Evolutionary conservation across 208 protist species (phyloP).

Genomic region (Crithidia mellificae): DNA sequence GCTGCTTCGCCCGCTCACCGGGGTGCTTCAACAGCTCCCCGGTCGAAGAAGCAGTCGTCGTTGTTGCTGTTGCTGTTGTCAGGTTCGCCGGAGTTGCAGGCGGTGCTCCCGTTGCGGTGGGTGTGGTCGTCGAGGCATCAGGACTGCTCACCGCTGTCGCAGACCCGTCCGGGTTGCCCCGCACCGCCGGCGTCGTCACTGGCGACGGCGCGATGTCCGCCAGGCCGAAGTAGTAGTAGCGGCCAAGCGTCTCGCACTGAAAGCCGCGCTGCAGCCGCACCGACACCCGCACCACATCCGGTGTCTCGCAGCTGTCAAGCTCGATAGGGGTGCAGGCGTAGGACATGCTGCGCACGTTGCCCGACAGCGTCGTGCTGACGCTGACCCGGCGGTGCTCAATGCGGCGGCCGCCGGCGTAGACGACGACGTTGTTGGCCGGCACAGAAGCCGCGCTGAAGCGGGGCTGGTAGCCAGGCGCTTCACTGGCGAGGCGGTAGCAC

Average conservation of each 20-base stretch:
- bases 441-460: conserved; percentile 32
- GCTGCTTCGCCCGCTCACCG: conserved; percentile 47
- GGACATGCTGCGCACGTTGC: conserved; percentile 34
- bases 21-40: conserved; percentile 44
- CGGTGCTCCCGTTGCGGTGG: no score
- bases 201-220: conserved; percentile 35
- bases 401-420: conserved; percentile 30
- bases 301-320: conserved; percentile 50
- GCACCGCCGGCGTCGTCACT: conserved; percentile 8
- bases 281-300: conserved; percentile 72
- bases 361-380: conserved; percentile 12
- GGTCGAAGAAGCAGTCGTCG: not conserved
- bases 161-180: not conserved
- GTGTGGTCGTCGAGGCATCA: not conserved
- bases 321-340: conserved; percentile 63
- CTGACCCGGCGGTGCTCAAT: conserved; percentile 25
- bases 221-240: conserved; percentile 79
- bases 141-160: not conserved
- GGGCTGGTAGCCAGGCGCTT: conserved; percentile 22
- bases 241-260: conserved; percentile 64
- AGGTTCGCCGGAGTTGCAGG: no score
- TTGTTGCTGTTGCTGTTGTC: no score
- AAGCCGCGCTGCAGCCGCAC: conserved; percentile 65
- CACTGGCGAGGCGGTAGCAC: conserved; percentile 22
- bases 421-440: conserved; percentile 18